These are phyloP conservation scores for Nidula microcarpa DNA, from an alignment of 768 basidiomycete species.

Conservation along the genomic window DNA sequence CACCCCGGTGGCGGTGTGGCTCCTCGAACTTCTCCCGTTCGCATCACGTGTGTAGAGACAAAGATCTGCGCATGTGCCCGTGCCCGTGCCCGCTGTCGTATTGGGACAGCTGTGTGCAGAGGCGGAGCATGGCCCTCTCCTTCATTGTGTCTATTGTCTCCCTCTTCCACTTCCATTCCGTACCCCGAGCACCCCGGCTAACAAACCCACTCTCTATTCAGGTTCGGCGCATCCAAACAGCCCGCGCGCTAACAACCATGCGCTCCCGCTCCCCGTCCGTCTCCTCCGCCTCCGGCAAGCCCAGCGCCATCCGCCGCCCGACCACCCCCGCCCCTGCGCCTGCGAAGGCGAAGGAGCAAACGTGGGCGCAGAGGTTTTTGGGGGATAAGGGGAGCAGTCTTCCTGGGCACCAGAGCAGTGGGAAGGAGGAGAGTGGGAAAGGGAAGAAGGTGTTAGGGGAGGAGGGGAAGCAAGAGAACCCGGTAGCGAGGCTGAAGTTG, in stretches of 20 bases:
- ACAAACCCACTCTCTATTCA: constrained; percentile 19
- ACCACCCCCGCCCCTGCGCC: constrained; percentile 14
- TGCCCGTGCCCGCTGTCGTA: background rate
- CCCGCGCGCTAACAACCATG: constrained; percentile 34
- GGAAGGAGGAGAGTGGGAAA: constrained; percentile 3
- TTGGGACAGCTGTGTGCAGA: background rate
- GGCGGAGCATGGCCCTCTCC: background rate
- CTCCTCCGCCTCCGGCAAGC: constrained; percentile 22
- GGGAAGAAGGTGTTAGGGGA: constrained; percentile 11
- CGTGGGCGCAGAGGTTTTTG: background rate
- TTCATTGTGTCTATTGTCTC: background rate
- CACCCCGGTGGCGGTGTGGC: too few relatives aligned
- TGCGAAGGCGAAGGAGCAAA: background rate
- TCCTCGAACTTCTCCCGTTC: too few relatives aligned
- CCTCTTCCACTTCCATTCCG: background rate
- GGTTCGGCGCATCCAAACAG: constrained; percentile 71
- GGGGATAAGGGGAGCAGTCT: constrained; percentile 38
- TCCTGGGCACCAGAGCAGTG: constrained; percentile 17
- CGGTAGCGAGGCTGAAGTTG: constrained; percentile 84
- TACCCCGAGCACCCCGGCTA: background rate
- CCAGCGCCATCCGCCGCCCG: constrained; percentile 27
- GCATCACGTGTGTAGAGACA: background rate
- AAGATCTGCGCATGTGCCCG: background rate
- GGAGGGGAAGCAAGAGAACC: constrained; percentile 62
- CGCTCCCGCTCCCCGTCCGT: constrained; percentile 34